These are phyloP conservation scores for Cephalotrichum gorgonifer DNA, from an alignment of 2,329 filamentous ascomycete species.

Conservation along the genomic window DNA sequence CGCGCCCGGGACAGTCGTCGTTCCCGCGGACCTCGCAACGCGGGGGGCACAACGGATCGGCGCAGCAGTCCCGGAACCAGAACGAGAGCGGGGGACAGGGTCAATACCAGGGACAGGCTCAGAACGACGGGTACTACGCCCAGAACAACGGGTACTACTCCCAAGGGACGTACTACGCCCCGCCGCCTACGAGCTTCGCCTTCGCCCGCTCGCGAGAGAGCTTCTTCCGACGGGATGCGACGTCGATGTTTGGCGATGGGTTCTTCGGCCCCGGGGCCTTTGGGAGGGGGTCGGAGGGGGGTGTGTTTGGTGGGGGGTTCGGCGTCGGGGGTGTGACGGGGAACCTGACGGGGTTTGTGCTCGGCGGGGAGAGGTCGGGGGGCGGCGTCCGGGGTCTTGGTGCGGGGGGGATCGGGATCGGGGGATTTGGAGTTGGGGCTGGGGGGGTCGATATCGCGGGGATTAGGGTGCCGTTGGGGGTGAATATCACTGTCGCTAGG, in stretches of 20 bases:
- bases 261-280: not conserved
- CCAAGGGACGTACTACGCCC: not conserved
- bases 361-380: not conserved
- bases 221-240: constrained; percentile 1
- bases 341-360: not conserved
- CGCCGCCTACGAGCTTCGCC: not conserved
- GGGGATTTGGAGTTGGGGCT: not conserved
- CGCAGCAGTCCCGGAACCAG: not conserved
- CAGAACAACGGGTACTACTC: not conserved
- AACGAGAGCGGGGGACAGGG: not conserved
- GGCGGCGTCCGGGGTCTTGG: no score
- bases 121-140: not conserved
- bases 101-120: not conserved
- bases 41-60: no score
- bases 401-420: not conserved
- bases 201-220: constrained; percentile 1
- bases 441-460: not conserved
- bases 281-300: not conserved
- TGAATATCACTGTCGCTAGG: not conserved
- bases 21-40: not conserved
- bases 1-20: constrained; percentile 2
- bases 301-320: not conserved
- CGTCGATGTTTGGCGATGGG: not conserved
- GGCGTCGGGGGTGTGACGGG: not conserved
- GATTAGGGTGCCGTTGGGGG: not conserved